Evolutionary conservation across 495 filamentous ascomycete genomes (phyloP).

Genomic region (Penicillium steckii): DNA sequence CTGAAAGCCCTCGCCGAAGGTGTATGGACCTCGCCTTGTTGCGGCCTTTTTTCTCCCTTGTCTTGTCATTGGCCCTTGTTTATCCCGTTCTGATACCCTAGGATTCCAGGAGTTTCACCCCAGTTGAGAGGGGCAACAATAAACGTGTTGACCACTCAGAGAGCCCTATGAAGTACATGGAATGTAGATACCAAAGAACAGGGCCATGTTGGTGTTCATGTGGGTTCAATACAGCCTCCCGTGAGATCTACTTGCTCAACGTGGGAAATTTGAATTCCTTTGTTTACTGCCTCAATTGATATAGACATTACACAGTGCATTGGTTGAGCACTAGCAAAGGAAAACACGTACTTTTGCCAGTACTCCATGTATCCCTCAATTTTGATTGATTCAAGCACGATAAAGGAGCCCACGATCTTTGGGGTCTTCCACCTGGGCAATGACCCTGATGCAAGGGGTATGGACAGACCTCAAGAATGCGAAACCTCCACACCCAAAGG

Average conservation of each 20-base stretch:
- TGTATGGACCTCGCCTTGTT: not conserved
- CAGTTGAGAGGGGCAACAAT: not conserved
- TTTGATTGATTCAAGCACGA: too few relatives aligned
- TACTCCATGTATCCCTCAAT: too few relatives aligned
- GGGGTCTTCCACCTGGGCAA: too few relatives aligned
- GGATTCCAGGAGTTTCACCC: constrained; percentile 17
- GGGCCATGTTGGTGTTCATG: not conserved
- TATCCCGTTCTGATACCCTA: not conserved
- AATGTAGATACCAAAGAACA: not conserved
- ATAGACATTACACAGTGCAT: too few relatives aligned
- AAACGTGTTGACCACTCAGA: not conserved
- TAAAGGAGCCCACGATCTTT: too few relatives aligned
- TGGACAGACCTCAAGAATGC: not conserved
- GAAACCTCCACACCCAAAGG: not conserved
- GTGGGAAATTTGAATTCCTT: too few relatives aligned
- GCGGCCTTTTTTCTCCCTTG: constrained; percentile 4
- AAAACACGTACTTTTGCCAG: too few relatives aligned
- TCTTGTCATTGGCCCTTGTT: constrained; percentile 1
- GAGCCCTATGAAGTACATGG: not conserved
- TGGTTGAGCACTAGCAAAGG: too few relatives aligned
- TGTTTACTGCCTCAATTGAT: too few relatives aligned
- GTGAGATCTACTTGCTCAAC: not conserved
- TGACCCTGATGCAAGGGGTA: not conserved
- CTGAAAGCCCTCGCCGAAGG: not conserved
- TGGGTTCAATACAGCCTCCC: not conserved